Base-by-base conservation (phyloP, 2,329 filamentous ascomycete genomes). In the Furcasterigmium sp. region DNA sequence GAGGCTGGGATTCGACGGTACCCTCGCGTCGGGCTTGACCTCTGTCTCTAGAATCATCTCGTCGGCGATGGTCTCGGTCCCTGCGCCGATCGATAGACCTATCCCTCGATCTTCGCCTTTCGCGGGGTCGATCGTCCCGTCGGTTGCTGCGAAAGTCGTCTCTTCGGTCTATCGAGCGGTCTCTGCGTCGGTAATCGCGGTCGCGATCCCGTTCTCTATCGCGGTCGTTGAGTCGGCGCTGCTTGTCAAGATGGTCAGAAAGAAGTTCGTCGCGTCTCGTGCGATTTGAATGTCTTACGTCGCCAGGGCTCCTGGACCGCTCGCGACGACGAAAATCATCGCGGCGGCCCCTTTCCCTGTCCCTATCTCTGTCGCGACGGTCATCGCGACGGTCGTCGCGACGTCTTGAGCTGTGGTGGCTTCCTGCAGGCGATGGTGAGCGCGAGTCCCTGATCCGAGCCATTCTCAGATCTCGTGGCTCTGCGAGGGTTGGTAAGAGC, bases 401-500 rank as follows among this genome's bases (percentile, higher is more conserved):
- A 59, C 80, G 85, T 70, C 81, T 83, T 60, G 82, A 80, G 67
- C 81, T 82, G 67, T 79, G 76, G 63, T 86, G 83, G 76, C 85
- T 89, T 81, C 85, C 86, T 90, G 84, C 82, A 84, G 85, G 85
- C 82, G 85, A 89, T 87, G 87, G 87, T 91, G 87, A 91, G 86
- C 87, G 77, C 70, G 77, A 78, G 73, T 78, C 76, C 76, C 73
- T 79, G 69, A 71, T 76, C 68, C 76, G 77, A 78, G 75, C 76
- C 77, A 81, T 81, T 52, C 52, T 62, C 44, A 43, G 59, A 59
- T 62, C 60, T 64, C 61, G 61, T 59, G 58, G 63, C 64, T 67
- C 62, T 61, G 63, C 58, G 64, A 61, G 59, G 60, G 42, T 46
- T 49, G 47, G 47, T 49, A 45, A 49, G 45, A 47, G 48, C 46